phyloP scores from a whole-genome alignment of 2,329 filamentous ascomycete genomes.

The Penicillium sp. region DNA sequence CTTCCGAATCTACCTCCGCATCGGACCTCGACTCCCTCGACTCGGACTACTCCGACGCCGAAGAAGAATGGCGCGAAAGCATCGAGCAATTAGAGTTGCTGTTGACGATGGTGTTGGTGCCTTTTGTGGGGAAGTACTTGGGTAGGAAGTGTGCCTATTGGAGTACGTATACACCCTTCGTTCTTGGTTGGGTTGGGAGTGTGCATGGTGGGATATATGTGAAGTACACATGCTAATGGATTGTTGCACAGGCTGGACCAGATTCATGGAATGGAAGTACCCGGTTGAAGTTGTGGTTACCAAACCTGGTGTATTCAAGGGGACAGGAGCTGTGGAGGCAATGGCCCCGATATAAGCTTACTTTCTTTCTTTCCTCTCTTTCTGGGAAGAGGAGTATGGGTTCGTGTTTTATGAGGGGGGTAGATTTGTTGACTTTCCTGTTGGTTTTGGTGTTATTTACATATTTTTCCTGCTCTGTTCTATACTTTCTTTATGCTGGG shows the following conservation, averaged over 20 bases:
- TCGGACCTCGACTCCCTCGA: constrained; percentile 42
- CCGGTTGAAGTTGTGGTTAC: constrained; percentile 61
- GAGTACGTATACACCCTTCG: too few species aligned
- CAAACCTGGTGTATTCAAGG: constrained; percentile 56
- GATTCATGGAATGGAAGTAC: constrained; percentile 92
- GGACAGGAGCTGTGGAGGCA: too few species aligned
- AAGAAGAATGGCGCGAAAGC: constrained; percentile 88
- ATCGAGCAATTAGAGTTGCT: constrained; percentile 88
- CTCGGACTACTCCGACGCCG: constrained; percentile 69
- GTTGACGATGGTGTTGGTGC: constrained; percentile 86
- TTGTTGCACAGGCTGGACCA: constrained; percentile 63
- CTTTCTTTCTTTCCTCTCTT: too few species aligned
- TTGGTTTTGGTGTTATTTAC: too few species aligned
- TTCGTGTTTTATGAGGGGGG: too few species aligned
- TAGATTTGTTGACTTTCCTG: too few species aligned
- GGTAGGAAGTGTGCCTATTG: too few species aligned
- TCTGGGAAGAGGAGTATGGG: too few species aligned
- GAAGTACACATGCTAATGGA: constrained; percentile 14
- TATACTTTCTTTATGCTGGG: too few species aligned
- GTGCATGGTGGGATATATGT: constrained; percentile 84
- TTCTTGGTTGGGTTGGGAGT: constrained; percentile 86
- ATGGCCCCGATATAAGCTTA: too few species aligned
- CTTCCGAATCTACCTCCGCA: constrained; percentile 32
- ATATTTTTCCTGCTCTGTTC: too few species aligned
- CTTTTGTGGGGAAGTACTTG: constrained; percentile 90